Conservation (phyloP, 805 yeast species). For the Scheffersomyces coipomensis region DNA sequence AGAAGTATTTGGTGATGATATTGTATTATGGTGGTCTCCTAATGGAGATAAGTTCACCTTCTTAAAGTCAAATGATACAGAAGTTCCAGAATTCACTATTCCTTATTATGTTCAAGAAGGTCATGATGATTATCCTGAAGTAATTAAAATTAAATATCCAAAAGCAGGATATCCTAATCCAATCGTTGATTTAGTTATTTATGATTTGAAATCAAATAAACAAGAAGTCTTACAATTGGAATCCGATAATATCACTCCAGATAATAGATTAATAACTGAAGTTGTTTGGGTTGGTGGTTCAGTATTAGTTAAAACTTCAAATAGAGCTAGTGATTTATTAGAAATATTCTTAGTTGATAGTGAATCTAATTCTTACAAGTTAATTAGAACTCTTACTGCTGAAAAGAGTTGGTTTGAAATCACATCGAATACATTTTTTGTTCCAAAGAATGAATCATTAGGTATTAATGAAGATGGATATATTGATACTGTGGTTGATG, state of each 20-base stretch:
- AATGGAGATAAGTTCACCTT: conserved; percentile 56
- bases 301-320: conserved; percentile 56
- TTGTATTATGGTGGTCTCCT: conserved; percentile 73
- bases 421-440: conserved; percentile 26
- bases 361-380: conserved; percentile 11
- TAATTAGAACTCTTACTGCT: conserved; percentile 46
- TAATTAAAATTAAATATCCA: conserved; percentile 56
- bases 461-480: conserved; percentile 58
- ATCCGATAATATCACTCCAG: conserved; percentile 22
- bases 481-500: conserved; percentile 66
- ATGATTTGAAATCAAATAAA: conserved; percentile 22
- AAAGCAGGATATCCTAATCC: conserved; percentile 70
- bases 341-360: conserved; percentile 48
- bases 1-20: conserved; percentile 61
- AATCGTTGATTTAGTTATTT: conserved; percentile 44
- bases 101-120: conserved; percentile 47
- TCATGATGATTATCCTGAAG: conserved; percentile 44
- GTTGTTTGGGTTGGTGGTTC: conserved; percentile 55
- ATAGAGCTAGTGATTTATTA: conserved; percentile 57
- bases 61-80: conserved; percentile 57
- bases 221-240: conserved; percentile 9
- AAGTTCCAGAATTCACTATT: conserved; percentile 51
- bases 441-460: conserved; percentile 32
- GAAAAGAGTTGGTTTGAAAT: conserved; percentile 62
- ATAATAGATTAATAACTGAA: conserved; percentile 55